Evolutionary conservation across 495 filamentous ascomycete species (phyloP).

Genomic region (Cenococcum geophilum): DNA sequence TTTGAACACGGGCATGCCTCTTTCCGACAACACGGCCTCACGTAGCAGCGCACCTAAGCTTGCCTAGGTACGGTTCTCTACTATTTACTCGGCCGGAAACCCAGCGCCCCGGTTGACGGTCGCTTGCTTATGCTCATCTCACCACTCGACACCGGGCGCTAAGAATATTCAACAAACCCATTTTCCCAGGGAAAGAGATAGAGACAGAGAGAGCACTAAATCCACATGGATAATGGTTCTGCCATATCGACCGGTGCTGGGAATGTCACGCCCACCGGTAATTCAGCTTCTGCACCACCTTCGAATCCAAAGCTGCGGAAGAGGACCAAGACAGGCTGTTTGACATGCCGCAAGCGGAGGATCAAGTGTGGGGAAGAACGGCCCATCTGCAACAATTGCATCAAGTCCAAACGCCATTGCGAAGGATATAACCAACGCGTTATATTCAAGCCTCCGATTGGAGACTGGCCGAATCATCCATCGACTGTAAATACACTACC

Average conservation of each 20-base stretch:
- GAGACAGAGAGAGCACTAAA: too few relatives aligned
- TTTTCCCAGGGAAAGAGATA: not conserved
- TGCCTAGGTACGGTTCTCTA: constrained; percentile 1
- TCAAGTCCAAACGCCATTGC: constrained; percentile 88
- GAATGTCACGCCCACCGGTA: constrained; percentile 15
- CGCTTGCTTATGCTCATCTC: too few relatives aligned
- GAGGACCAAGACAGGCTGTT: constrained; percentile 91
- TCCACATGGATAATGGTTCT: too few relatives aligned
- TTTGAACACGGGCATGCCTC: constrained; percentile 16
- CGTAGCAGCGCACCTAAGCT: not conserved
- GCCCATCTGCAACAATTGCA: constrained; percentile 84
- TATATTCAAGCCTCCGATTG: constrained; percentile 83
- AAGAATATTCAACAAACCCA: constrained; percentile 14
- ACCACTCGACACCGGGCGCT: not conserved
- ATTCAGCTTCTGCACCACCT: constrained; percentile 9
- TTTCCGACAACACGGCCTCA: constrained; percentile 6
- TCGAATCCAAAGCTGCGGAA: constrained; percentile 48
- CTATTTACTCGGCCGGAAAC: constrained; percentile 4
- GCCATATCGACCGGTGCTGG: constrained; percentile 6
- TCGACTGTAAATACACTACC: constrained; percentile 24
- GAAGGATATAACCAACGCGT: constrained; percentile 93
- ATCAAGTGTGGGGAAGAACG: constrained; percentile 98
- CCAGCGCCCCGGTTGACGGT: constrained; percentile 17
- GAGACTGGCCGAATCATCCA: constrained; percentile 38
- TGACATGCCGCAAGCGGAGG: constrained; percentile 89